Evolutionary conservation across 805 yeast species (phyloP), one percentile per base, ranked within the genome.

Genomic region (Wickerhamomyces tratensis): DNA sequence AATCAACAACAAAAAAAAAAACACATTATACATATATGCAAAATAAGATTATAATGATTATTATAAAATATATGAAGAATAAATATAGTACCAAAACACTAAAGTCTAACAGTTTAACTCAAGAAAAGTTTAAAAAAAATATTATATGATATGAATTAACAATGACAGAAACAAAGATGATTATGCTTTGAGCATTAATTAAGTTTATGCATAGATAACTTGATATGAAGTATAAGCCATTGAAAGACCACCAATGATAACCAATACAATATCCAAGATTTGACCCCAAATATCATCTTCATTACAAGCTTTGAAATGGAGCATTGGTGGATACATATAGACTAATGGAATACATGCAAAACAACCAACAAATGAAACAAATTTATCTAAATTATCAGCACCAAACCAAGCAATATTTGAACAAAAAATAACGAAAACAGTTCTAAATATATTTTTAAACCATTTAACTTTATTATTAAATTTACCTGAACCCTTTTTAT

Each of bases 271-370:
- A 54, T 84, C 85, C 9, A 74, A 49, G 1, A 52, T 30, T 31
- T 72, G 70, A 4, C 52, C 53, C 57, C 69, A 61, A 44, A 52
- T 56, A 36, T 52, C 61, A 12, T 68, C 51, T 29, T 62, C 53
- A 10, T 68, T 66, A 46, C 78, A 74, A 43, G 77, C 65, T 53
- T 66, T 72, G 42, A 77, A 66, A 53, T 85, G 93, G 41, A 85
- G 63, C 69, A 85, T 68, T 14, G 94, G 93, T 8, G 94, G 93
- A 53, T 84, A 83, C 77, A 85, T 79, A 63, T 85, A 85, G 6
- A 85, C 93, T 64, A 85, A 70, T 2, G 94, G 94, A 43, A 85
- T 82, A 54, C 94, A 85, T 1, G 91, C 89, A 63, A 85, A 81
- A 41, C 88, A 82, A 5, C 94, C 94, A 41, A 85, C 83, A 54